Conservation (phyloP, 345 rosid genomes). For the Eutrema heterophyllum region DNA sequence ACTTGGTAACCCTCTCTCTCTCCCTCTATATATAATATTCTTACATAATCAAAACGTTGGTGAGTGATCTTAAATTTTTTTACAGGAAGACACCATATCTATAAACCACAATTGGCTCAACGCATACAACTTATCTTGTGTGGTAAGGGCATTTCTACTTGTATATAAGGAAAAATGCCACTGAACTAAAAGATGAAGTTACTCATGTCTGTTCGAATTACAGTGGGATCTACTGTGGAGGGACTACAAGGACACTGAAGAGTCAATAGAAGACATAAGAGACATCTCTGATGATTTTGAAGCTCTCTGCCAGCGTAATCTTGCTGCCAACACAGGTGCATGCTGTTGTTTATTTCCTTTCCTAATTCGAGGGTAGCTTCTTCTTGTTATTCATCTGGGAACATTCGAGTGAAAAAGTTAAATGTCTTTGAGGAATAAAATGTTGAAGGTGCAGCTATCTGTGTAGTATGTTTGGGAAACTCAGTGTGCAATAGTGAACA, state of each 20-base stretch:
- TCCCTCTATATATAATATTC: neutral
- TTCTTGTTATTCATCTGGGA: neutral
- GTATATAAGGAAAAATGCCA: neutral
- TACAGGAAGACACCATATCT: conserved; percentile 86
- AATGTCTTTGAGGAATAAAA: neutral
- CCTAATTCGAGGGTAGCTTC: neutral
- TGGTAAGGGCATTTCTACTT: conserved; percentile 49
- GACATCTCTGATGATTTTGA: conserved; percentile 90
- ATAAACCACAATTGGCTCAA: conserved; percentile 98
- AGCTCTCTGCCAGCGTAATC: conserved; percentile 87
- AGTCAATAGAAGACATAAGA: conserved; percentile 82
- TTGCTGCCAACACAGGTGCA: conserved; percentile 91
- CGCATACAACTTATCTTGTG: conserved; percentile 73
- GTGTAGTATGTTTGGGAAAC: neutral
- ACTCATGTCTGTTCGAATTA: conserved; percentile 6
- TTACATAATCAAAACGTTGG: neutral
- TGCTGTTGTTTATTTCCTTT: neutral
- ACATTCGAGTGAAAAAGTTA: neutral
- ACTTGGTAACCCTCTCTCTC: conserved; percentile 49
- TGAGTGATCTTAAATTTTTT: conserved; percentile 18
- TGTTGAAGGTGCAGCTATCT: neutral
- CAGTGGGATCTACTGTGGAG: conserved; percentile 81
- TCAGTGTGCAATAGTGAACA: neutral
- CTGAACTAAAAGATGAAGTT: neutral
- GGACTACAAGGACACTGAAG: conserved; percentile 78